phyloP scores from a whole-genome alignment of 345 rosid genomes.

The Melaleuca quinquenervia region DNA sequence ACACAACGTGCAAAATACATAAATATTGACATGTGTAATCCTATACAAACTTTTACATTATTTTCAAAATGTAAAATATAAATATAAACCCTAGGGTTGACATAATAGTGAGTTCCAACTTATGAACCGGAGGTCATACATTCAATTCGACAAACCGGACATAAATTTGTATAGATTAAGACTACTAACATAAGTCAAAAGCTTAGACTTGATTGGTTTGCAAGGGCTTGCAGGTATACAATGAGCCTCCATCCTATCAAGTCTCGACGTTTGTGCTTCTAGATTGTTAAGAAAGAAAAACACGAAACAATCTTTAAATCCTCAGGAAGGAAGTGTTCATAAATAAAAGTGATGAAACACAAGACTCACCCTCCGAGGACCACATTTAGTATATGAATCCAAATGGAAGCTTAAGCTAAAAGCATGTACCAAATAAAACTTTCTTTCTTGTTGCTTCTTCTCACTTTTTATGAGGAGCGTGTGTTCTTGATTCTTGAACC shows the following conservation, averaged over 20 bases:
- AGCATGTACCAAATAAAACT: background rate
- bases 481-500: background rate
- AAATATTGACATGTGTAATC: background rate
- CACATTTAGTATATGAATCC: background rate
- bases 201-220: background rate
- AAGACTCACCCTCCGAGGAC: background rate
- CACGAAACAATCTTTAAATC: background rate
- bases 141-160: background rate
- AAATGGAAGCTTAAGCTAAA: background rate
- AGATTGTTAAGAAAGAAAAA: background rate
- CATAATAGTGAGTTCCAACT: no score
- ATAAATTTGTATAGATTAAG: background rate
- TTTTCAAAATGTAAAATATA: background rate
- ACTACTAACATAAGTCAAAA: background rate
- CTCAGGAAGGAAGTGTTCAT: background rate
- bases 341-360: no score
- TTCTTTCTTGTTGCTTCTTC: background rate
- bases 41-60: background rate
- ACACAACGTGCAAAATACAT: rapidly evolving
- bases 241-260: background rate
- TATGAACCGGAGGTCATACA: rapidly evolving
- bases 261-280: background rate
- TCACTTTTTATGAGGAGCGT: background rate
- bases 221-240: background rate
- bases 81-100: background rate